These are phyloP conservation scores for Limtongozyma cylindracea DNA, from an alignment of 805 yeast genomes.

Conservation along the genomic window DNA sequence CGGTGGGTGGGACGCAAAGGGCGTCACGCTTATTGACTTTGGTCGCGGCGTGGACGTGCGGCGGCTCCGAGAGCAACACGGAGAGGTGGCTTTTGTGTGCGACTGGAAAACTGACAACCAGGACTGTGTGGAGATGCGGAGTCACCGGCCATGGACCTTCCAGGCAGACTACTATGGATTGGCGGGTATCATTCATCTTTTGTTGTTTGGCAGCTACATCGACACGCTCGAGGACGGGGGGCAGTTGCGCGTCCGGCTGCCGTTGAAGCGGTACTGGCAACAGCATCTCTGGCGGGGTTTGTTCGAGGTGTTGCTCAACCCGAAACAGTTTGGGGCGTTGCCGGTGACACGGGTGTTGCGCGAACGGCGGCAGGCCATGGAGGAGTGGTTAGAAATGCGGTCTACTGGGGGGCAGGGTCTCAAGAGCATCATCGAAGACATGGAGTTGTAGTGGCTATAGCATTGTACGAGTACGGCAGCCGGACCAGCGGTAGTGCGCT, in stretches of 20 bases:
- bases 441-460: too few relatives aligned
- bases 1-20: constrained; percentile 28
- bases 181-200: constrained; percentile 46
- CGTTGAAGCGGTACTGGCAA: constrained; percentile 58
- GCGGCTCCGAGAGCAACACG: constrained; percentile 13
- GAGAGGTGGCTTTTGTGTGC: constrained; percentile 22
- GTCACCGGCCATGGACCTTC: constrained; percentile 38
- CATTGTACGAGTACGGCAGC: too few relatives aligned
- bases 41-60: constrained; percentile 57
- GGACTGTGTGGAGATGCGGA: constrained; percentile 50
- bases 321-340: too few relatives aligned
- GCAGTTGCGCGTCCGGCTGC: constrained; percentile 3
- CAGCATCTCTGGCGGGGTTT: constrained; percentile 41
- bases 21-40: constrained; percentile 50
- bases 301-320: constrained; percentile 39
- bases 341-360: too few relatives aligned
- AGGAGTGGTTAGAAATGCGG: too few relatives aligned
- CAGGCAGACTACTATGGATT: constrained; percentile 71
- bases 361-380: too few relatives aligned
- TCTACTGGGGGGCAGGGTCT: too few relatives aligned
- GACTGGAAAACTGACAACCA: constrained; percentile 37
- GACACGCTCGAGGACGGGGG: constrained; percentile 7
- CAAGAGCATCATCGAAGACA: too few relatives aligned
- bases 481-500: too few relatives aligned
- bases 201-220: constrained; percentile 48